Conservation (phyloP, 169 alveolate species). For the Plasmodium gonderi region DNA sequence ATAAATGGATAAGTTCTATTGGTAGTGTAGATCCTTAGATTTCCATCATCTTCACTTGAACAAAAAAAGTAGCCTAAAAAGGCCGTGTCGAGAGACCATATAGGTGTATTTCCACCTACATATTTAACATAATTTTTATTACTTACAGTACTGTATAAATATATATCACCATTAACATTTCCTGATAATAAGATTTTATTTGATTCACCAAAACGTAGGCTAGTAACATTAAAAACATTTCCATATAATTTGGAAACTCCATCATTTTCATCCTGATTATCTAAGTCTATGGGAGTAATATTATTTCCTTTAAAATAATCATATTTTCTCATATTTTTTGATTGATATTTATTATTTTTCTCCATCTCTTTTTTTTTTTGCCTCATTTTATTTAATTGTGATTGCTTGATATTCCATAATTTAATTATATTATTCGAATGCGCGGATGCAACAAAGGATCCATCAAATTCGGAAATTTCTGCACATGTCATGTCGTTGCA, state of each 20-base stretch:
- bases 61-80: slow-evolving; percentile 66
- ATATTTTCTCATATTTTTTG: slow-evolving; percentile 13
- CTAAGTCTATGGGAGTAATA: slow-evolving; percentile 7
- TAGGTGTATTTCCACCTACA: slow-evolving; percentile 73
- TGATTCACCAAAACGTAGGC: slow-evolving; percentile 72
- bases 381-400: slow-evolving; percentile 52
- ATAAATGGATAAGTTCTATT: slow-evolving; percentile 66
- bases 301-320: slow-evolving; percentile 23
- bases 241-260: slow-evolving; percentile 68
- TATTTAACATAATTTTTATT: slow-evolving; percentile 71
- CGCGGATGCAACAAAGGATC: slow-evolving; percentile 72
- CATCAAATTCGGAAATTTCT: slow-evolving; percentile 63
- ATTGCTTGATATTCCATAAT: slow-evolving; percentile 54
- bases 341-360: background rate
- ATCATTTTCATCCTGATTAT: slow-evolving; percentile 40
- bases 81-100: slow-evolving; percentile 71
- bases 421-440: slow-evolving; percentile 72
- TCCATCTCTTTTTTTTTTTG: slow-evolving; percentile 40
- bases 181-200: slow-evolving; percentile 72
- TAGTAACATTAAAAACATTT: slow-evolving; percentile 38
- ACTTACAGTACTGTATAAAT: slow-evolving; percentile 62
- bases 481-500: slow-evolving; percentile 74
- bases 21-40: slow-evolving; percentile 66
- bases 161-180: slow-evolving; percentile 73
- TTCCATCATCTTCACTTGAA: slow-evolving; percentile 72